Conservation (phyloP, 225 moss, liverwort and hornwort species). For the Physcomitrellopsis africana region DNA sequence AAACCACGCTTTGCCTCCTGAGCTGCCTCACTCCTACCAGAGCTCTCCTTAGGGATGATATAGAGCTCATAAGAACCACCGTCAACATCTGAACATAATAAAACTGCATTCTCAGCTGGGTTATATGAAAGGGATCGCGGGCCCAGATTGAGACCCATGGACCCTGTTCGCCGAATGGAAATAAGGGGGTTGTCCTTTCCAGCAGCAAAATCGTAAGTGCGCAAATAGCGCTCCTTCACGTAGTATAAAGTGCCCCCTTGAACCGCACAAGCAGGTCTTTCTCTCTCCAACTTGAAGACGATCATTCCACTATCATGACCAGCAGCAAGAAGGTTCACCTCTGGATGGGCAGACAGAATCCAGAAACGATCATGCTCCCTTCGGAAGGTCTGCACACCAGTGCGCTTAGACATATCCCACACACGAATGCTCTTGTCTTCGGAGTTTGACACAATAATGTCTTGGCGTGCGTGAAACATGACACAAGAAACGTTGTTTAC, state of each 20-base stretch:
- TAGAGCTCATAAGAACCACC: conserved; percentile 97
- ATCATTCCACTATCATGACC: conserved; percentile 99
- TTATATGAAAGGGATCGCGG: conserved; percentile 96
- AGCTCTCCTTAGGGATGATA: conserved; percentile 87
- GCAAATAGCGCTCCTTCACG: conserved; percentile 92
- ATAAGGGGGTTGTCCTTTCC: conserved; percentile 87
- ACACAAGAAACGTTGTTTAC: conserved; percentile 98
- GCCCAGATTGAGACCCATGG: conserved; percentile 93
- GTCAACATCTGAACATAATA: conserved; percentile 93
- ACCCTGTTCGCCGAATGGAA: conserved; percentile 84
- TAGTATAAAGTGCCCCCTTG: conserved; percentile 94
- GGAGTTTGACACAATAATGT: conserved; percentile 96
- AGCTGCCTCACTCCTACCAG: conserved; percentile 81
- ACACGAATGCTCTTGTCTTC: conserved; percentile 98
- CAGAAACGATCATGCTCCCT: conserved; percentile 97
- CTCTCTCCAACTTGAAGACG: conserved; percentile 99
- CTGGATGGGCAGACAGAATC: conserved; percentile 96
- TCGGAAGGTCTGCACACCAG: conserved; percentile 94
- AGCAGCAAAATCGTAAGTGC: conserved; percentile 93
- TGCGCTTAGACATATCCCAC: conserved; percentile 98
- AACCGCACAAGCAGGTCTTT: conserved; percentile 98
- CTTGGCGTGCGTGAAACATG: conserved; percentile 97
- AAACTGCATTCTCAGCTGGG: conserved; percentile 92
- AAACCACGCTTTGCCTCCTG: conserved; percentile 91
- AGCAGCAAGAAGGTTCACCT: conserved; percentile 97